Conservation (phyloP, 768 basidiomycete genomes). For the Coprinopsis strossmayeri region DNA sequence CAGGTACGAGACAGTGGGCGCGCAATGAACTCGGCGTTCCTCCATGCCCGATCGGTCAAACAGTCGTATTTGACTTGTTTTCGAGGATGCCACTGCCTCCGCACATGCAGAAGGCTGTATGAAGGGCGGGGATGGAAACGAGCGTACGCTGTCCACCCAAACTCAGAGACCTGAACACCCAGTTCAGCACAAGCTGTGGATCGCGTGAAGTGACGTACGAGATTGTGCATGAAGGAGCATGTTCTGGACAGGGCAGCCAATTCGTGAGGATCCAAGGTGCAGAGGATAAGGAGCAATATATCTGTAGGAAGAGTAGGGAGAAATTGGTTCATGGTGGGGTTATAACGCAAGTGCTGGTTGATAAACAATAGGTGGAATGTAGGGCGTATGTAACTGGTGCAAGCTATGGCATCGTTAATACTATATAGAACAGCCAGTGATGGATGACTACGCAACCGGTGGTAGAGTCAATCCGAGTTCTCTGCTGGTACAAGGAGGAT, state of each 20-base stretch:
- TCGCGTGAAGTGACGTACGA: conserved; percentile 33
- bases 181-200: conserved; percentile 3
- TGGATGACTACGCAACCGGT: too few relatives aligned
- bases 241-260: conserved; percentile 34
- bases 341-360: too few relatives aligned
- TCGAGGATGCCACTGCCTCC: conserved; percentile 37
- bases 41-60: conserved; percentile 52
- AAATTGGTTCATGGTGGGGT: neutral
- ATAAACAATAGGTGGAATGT: too few relatives aligned
- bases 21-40: conserved; percentile 43
- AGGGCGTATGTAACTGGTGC: neutral
- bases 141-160: conserved; percentile 53
- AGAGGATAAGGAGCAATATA: conserved; percentile 48
- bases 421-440: neutral
- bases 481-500: too few relatives aligned
- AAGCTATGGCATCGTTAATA: neutral
- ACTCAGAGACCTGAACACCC: conserved; percentile 44
- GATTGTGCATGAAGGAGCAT: conserved; percentile 28
- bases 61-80: conserved; percentile 43
- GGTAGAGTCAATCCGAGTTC: too few relatives aligned
- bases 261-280: conserved; percentile 35
- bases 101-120: conserved; percentile 38
- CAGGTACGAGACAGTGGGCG: conserved; percentile 59
- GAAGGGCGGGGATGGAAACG: conserved; percentile 48
- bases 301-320: conserved; percentile 43